Conservation (phyloP, 345 rosid species). For the Turnera subulata region DNA sequence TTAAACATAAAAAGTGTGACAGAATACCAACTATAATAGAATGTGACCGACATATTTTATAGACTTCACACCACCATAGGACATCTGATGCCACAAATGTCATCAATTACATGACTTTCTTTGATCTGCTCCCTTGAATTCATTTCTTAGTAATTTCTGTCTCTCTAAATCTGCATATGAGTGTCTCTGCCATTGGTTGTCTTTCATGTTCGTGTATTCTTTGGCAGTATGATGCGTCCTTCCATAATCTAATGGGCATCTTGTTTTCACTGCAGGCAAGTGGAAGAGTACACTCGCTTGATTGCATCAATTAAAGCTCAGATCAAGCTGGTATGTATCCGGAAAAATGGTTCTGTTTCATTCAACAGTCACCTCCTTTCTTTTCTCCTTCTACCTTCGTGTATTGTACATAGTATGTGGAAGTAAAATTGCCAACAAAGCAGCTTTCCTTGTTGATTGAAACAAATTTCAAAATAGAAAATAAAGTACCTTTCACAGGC, state of each 20-base stretch:
- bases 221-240: too few species aligned
- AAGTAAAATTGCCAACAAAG: background rate
- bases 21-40: background rate
- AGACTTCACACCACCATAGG: background rate
- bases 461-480: background rate
- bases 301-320: constrained; percentile 74
- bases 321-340: constrained; percentile 55
- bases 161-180: background rate
- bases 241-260: background rate
- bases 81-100: background rate
- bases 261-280: constrained; percentile 44
- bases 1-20: background rate
- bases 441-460: background rate
- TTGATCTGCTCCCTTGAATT: background rate
- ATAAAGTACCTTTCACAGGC: too few species aligned
- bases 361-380: background rate
- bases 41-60: background rate
- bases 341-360: background rate
- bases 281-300: constrained; percentile 52
- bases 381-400: background rate
- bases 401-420: background rate
- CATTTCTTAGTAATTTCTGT: background rate
- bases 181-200: background rate
- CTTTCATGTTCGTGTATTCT: too few species aligned
- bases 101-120: background rate